Base-by-base conservation (phyloP, 352 stramenopile species). In the Phytophthora tentaculata region DNA sequence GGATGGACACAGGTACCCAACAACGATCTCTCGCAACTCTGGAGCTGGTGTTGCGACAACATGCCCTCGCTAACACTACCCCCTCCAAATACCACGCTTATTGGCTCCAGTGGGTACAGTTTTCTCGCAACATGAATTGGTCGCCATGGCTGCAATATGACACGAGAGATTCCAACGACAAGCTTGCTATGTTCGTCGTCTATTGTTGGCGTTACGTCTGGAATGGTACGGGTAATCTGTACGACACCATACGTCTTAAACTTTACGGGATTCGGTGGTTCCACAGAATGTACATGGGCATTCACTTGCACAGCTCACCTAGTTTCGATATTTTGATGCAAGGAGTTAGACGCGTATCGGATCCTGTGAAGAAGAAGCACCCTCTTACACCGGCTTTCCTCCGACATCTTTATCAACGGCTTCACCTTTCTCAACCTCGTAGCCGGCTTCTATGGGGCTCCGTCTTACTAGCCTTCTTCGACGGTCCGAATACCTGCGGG, bases 11-110 rank as follows among this genome's bases (percentile, higher is more conserved):
- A 67, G 2, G 20, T 39, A 7, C 53, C 53, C n/a, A 71, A 56
- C 57, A 28, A 59, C 57, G 32, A 76, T 76, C 57, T 71, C 48
- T 76, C 37, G 4, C 13, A 16, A 4, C 23, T 61, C 3, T 71
- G 61, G 56, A 61, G 68, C 6, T 14, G 17, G n/a, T 68, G 45
- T 48, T 71, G 2, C 20, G 45, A 0, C 20, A 19, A 7, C 19
- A 64, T 5, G 52, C 62, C 19, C 23, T 71, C 14, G 58, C 58
- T 17, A 28, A 22, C 13, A 52, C 62, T 72, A 69, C 59, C 19
- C 62, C 44, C 1, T 13, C 37, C 19, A 67, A 67, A 28, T 72
- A 72, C 32, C 5, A n/a, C 5, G 12, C 24, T 0, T 23, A 56
- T 14, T 76, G 69, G 69, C 17, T 6, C 6, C 63, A 73, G 20